Evolutionary conservation across 345 rosid genomes (phyloP), one percentile per base, ranked within the genome.

Genomic region (Eucalyptus cloeziana): DNA sequence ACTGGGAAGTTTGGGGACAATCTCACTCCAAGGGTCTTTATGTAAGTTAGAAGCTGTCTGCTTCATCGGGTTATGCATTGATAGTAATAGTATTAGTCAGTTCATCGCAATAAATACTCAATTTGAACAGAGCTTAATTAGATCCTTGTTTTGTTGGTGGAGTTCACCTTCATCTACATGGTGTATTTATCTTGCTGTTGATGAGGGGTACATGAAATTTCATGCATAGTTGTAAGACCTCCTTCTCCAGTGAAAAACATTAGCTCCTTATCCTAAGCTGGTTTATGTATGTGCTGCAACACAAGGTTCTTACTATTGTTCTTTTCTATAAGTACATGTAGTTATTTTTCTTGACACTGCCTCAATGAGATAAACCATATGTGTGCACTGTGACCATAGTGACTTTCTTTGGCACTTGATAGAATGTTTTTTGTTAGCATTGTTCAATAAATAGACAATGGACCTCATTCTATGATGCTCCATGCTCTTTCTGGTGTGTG

Each of bases 1-100:
- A 92, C 45, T 89, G 91, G 93, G 90, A 92, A 85, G 91, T 93
- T 87, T 87, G 24, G 2, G 94, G 93, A 90, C 92, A 83, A 89
- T 27, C 86, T 90, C 91, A 89, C 85, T 90, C 94, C 89, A 94
- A 93, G 89, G 22, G 87, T 8, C 92, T 95, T 91, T 92, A 92
- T 91, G 98, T 94, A 91, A 93, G 98, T 91, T 49, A 44, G 13
- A 87, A 76, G 83, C 88, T 85, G 67, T 31, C 83, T 47, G 58
- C 85, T 71, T 37, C 47, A 76, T 76, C 10, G 47, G 47, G 47
- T 40, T 76, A 76, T 19, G 47, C 27, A 22, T 76, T 19, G 83
- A 37, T 40, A 17, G 81, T 33, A 17, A 71, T 71, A 71, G 44
- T 71, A 19, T 40, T 37, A 37, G 27, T 37, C 27, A 37, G 83